phyloP scores from a whole-genome alignment of 805 yeast genomes.

The Cyberlindnera saturnus region DNA sequence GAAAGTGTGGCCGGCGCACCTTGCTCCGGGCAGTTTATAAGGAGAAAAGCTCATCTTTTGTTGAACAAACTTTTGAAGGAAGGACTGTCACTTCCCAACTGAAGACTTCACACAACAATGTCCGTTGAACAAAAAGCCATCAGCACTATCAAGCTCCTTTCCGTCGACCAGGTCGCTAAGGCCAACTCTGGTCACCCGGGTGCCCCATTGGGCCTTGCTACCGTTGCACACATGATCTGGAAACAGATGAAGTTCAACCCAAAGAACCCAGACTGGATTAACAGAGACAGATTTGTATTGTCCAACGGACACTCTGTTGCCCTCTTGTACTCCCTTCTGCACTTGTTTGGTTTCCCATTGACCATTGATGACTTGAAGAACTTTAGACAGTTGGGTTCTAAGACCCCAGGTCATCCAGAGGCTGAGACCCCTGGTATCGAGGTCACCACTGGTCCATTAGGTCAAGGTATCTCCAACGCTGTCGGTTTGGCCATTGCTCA shows the following conservation, averaged over 20 bases:
- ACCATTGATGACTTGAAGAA: slow-evolving; percentile 79
- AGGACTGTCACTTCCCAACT: too few relatives aligned
- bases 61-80: too few relatives aligned
- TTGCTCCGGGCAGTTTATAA: neutral
- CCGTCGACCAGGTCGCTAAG: slow-evolving; percentile 80
- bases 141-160: slow-evolving; percentile 81
- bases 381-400: slow-evolving; percentile 86
- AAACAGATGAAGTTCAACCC: slow-evolving; percentile 83
- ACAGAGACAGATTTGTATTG: slow-evolving; percentile 91
- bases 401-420: slow-evolving; percentile 98
- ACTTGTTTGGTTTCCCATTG: slow-evolving; percentile 77
- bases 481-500: slow-evolving; percentile 96
- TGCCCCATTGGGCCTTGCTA: slow-evolving; percentile 98
- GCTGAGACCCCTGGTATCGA: slow-evolving; percentile 87
- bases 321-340: slow-evolving; percentile 76
- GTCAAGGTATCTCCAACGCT: slow-evolving; percentile 96
- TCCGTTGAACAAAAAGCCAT: slow-evolving; percentile 66
- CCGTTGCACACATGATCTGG: slow-evolving; percentile 86
- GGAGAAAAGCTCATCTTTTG: neutral
- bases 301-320: slow-evolving; percentile 98
- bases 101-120: slow-evolving; percentile 1
- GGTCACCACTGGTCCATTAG: slow-evolving; percentile 97
- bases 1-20: neutral
- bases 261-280: slow-evolving; percentile 84
- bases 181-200: slow-evolving; percentile 99